Percentiles rank a stretch among this genome's conserved stretches.
Evolutionary conservation across 2,329 filamentous ascomycete genomes (phyloP).

Genomic region (Penicillium sp.): DNA sequence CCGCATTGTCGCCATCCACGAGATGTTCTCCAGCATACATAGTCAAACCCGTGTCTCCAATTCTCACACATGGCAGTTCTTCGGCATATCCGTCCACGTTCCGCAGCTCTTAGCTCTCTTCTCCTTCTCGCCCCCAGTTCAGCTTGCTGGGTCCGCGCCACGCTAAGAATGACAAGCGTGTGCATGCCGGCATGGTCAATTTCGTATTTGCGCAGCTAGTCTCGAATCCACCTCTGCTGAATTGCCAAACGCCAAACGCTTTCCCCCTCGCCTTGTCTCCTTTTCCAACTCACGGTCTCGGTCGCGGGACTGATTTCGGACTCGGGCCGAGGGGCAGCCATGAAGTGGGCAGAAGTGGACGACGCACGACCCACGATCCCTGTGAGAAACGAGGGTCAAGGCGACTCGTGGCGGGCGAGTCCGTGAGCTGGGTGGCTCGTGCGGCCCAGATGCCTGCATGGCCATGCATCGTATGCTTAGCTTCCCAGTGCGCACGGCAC

Average conservation of each 20-base stretch:
- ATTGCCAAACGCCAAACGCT: too few relatives aligned
- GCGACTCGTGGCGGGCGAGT: background rate
- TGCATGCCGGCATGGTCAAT: too few relatives aligned
- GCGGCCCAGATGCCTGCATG: background rate
- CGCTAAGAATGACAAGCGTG: too few relatives aligned
- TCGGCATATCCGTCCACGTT: background rate
- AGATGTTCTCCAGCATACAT: too few relatives aligned
- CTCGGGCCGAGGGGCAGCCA: slow-evolving; percentile 9
- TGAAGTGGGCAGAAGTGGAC: too few relatives aligned
- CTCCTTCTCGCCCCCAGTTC: background rate
- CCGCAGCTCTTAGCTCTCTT: background rate
- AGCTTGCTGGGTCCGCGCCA: too few relatives aligned
- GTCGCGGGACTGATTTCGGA: slow-evolving; percentile 3
- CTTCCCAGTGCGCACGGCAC: too few relatives aligned
- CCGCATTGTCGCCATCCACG: too few relatives aligned
- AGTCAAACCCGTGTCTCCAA: too few relatives aligned
- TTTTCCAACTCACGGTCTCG: background rate
- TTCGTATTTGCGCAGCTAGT: too few relatives aligned
- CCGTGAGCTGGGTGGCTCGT: slow-evolving; percentile 2
- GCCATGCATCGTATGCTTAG: background rate
- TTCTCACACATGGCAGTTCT: background rate
- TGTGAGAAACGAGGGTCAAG: too few relatives aligned
- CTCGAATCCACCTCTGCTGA: background rate
- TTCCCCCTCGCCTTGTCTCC: background rate
- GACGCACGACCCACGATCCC: too few relatives aligned